Conservation (phyloP, 78 protist genomes). For the Pelomyxa schiedti region DNA sequence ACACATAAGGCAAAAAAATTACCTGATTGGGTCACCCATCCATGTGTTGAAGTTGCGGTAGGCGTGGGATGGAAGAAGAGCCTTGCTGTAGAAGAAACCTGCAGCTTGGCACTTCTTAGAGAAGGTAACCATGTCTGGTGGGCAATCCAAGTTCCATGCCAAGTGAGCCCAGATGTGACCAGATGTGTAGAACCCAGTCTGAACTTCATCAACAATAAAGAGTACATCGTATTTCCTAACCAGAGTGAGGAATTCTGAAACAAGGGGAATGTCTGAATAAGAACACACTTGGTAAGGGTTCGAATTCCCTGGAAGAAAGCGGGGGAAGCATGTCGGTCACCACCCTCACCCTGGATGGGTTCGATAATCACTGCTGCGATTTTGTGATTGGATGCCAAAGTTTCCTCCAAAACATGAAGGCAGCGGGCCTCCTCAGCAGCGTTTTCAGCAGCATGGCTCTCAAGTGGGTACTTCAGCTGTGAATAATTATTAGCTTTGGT, state of each 20-base stretch:
- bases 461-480: slow-evolving; percentile 67
- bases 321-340: background rate
- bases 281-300: slow-evolving; percentile 43
- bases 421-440: slow-evolving; percentile 50
- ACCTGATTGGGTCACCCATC: background rate
- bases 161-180: slow-evolving; percentile 73
- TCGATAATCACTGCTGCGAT: slow-evolving; percentile 45
- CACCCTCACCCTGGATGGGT: slow-evolving; percentile 74
- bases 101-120: slow-evolving; percentile 62
- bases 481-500: no score
- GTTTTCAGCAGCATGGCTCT: slow-evolving; percentile 23
- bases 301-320: background rate
- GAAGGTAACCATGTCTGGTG: slow-evolving; percentile 80
- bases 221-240: slow-evolving; percentile 39
- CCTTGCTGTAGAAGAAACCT: slow-evolving; percentile 19
- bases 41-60: slow-evolving; percentile 40
- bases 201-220: slow-evolving; percentile 70
- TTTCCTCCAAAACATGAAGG: slow-evolving; percentile 44
- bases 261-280: slow-evolving; percentile 51
- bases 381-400: slow-evolving; percentile 34
- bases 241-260: slow-evolving; percentile 21
- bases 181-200: slow-evolving; percentile 68
- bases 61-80: no score
- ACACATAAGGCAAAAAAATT: background rate
- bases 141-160: slow-evolving; percentile 50